These are phyloP conservation scores for Scedosporium minutisporum DNA, from an alignment of 2,329 filamentous ascomycete genomes.

Conservation along the genomic window DNA sequence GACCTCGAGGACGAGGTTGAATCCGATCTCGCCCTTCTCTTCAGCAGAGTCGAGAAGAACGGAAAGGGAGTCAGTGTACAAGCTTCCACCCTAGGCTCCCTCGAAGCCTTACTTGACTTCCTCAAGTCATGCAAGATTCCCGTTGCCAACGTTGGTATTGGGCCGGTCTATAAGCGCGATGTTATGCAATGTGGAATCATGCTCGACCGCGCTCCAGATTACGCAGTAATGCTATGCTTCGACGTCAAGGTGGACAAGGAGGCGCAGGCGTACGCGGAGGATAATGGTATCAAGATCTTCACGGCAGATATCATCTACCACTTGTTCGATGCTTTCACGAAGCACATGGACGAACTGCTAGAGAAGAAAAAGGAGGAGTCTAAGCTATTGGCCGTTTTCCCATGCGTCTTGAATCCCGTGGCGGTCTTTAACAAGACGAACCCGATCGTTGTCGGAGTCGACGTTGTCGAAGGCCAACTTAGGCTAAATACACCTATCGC, in stretches of 20 bases:
- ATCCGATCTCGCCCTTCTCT: conserved; percentile 81
- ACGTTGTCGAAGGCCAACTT: conserved; percentile 84
- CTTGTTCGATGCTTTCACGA: conserved; percentile 91
- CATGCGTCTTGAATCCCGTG: conserved; percentile 80
- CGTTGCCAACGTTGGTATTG: conserved; percentile 93
- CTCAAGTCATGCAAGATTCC: conserved; percentile 93
- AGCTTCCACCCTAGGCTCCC: conserved; percentile 90
- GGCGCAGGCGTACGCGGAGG: conserved; percentile 79
- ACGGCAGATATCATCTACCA: conserved; percentile 99
- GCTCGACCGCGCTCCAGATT: conserved; percentile 91
- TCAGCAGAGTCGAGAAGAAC: conserved; percentile 83
- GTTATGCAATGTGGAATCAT: conserved; percentile 93
- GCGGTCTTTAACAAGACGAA: conserved; percentile 98
- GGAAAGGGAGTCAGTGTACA: conserved; percentile 95
- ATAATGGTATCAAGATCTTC: conserved; percentile 94
- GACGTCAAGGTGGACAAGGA: conserved; percentile 99
- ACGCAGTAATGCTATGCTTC: conserved; percentile 98
- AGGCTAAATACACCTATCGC: conserved; percentile 83
- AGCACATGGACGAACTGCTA: conserved; percentile 78
- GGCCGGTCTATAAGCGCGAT: conserved; percentile 95
- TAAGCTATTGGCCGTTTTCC: conserved; percentile 94
- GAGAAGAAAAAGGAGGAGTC: conserved; percentile 94
- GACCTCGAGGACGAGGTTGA: conserved; percentile 96
- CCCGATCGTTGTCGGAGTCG: conserved; percentile 90
- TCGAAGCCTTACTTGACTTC: conserved; percentile 95